Percentiles rank a stretch among this genome's conserved stretches.
Evolutionary conservation across 768 basidiomycete species (phyloP).

Genomic region (Cystobasidium ongulense): DNA sequence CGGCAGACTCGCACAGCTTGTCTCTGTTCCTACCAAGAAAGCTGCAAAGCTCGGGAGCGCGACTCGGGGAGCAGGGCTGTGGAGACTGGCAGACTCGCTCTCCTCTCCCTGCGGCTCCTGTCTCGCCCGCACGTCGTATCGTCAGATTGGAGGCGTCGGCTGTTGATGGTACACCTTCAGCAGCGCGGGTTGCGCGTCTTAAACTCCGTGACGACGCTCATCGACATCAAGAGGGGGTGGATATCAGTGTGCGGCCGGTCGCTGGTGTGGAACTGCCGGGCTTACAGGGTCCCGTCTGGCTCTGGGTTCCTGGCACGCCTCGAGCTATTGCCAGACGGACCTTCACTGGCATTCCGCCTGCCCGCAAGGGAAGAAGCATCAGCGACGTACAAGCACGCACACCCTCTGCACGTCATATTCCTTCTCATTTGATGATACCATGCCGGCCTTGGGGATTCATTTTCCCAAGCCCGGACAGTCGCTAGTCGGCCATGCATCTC

Average conservation of each 20-base stretch:
- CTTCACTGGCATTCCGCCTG: not conserved
- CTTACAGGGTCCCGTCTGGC: not conserved
- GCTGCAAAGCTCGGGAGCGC: not conserved
- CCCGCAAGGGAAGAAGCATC: not conserved
- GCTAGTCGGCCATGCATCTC: conserved; percentile 23
- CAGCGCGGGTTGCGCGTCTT: conserved; percentile 22
- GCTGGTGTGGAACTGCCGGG: not conserved
- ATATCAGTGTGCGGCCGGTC: not conserved
- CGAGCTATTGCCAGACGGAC: not conserved
- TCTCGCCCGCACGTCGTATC: conserved; percentile 8
- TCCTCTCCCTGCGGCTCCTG: not conserved
- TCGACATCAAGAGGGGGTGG: conserved; percentile 1
- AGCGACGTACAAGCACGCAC: not conserved
- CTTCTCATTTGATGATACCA: conserved; percentile 20
- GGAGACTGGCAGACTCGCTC: not conserved
- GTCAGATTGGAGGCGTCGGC: conserved; percentile 31
- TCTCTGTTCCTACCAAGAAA: not conserved
- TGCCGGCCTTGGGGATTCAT: not conserved
- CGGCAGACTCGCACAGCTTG: too few species aligned
- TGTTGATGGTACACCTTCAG: not conserved
- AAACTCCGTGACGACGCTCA: conserved; percentile 30
- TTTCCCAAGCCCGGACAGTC: not conserved
- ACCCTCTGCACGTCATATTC: conserved; percentile 24
- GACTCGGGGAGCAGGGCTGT: not conserved
- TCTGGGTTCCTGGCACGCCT: not conserved